Evolutionary conservation across 768 basidiomycete genomes (phyloP).

Genomic region (Russula lepida): DNA sequence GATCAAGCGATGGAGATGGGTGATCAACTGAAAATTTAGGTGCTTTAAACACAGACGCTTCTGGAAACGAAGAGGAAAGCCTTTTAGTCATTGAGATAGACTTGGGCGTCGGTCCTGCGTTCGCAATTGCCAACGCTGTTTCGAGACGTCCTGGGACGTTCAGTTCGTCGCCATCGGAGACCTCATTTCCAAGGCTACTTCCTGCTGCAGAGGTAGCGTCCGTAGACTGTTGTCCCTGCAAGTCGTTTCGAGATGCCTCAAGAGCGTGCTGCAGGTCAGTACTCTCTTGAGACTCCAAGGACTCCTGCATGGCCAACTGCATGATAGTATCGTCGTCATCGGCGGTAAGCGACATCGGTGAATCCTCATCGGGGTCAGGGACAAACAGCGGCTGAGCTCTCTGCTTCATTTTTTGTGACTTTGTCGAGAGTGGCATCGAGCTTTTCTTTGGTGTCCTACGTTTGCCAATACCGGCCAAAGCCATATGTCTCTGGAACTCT

Average conservation of each 20-base stretch:
- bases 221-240: not conserved
- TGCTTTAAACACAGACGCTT: constrained; percentile 31
- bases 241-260: constrained; percentile 24
- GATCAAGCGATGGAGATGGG: not conserved
- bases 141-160: constrained; percentile 51
- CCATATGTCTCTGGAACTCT: constrained; percentile 52
- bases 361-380: constrained; percentile 39
- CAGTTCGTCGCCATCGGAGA: constrained; percentile 38
- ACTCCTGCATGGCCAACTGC: constrained; percentile 54
- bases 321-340: constrained; percentile 51
- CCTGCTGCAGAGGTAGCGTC: constrained; percentile 11
- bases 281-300: constrained; percentile 38
- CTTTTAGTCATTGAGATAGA: constrained; percentile 13
- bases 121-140: constrained; percentile 59
- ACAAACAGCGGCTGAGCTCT: constrained; percentile 45
- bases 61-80: constrained; percentile 2
- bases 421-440: constrained; percentile 26
- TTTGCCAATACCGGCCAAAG: constrained; percentile 48
- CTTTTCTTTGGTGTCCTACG: constrained; percentile 40
- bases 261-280: constrained; percentile 25
- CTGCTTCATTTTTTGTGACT: constrained; percentile 30
- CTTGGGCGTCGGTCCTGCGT: constrained; percentile 37
- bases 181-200: not conserved
- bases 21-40: constrained; percentile 28
- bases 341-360: constrained; percentile 24